Evolutionary conservation across 2,329 filamentous ascomycete species (phyloP), one percentile per base, ranked within the genome.

Genomic region (Fusarium papillatum): DNA sequence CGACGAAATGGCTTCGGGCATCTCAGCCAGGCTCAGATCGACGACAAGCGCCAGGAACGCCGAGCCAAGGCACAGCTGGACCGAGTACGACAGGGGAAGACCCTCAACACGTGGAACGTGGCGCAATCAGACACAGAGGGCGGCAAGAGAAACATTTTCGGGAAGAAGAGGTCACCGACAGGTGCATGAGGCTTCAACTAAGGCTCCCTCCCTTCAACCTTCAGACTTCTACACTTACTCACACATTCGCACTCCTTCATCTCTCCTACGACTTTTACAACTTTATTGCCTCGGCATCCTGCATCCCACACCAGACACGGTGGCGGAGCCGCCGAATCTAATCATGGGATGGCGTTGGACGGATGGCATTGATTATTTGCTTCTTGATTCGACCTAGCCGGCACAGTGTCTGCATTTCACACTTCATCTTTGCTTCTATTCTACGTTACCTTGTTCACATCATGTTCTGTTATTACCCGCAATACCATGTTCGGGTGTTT

Each of bases 1-100:
- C 91, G 95, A 50, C 91, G 93, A 60, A 94, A 95, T 80, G 94
- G 94, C 7, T 95, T 96, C 77, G 93, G 93, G 9, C 93, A 95
- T 79, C 87, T 98, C 22, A 95, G 92, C 79, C 95, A 98, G 82
- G 93, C 93, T 19, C 90, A 92, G 7, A 94, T 98, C 70, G 95
- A 98, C 77, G 90, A 93, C 77, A 90, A 94, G 72, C 88, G 96
- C 60, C 88, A 91, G 59, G 92, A 95, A 80, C 89, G 94, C 62
- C 90, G 93, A 61, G 87, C 89, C 46, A 88, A 87, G 77, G 85
- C 85, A 11, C 87, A 88, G 71, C 83, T 85, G 62, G 87, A 88
- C 69, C 79, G 78, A 55, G 72, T 79, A 70, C 70, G 81, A 34
- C 77, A 79, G 68, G 77, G 78, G 71, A 79, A 80, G 77, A 79